A percentile compares a stretch with the other conserved stretches of the same genome.
Evolutionary conservation across 768 basidiomycete genomes (phyloP).

Genomic region (Hygrophoropsis aurantiaca): DNA sequence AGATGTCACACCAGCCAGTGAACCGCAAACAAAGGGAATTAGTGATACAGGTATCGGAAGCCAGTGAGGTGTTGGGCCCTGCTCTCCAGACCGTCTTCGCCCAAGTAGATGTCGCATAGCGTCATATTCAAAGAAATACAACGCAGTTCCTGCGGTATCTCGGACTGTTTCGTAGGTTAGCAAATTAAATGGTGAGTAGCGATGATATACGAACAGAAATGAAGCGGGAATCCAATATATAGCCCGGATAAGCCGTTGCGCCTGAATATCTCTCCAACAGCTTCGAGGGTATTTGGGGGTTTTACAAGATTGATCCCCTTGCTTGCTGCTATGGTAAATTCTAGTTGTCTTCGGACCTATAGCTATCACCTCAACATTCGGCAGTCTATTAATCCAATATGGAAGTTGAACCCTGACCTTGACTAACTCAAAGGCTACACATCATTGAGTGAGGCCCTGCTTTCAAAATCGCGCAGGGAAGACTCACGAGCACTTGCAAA

Average conservation of each 20-base stretch:
- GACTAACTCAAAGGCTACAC: conserved; percentile 86
- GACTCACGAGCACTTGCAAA: conserved; percentile 86
- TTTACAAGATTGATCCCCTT: conserved; percentile 70
- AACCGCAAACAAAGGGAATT: conserved; percentile 90
- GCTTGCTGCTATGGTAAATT: conserved; percentile 85
- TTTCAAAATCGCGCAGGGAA: neutral
- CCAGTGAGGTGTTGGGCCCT: conserved; percentile 82
- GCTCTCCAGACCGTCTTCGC: conserved; percentile 72
- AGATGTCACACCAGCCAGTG: conserved; percentile 83
- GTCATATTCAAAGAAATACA: conserved; percentile 95
- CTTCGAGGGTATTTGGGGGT: conserved; percentile 76
- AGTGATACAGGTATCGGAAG: conserved; percentile 76
- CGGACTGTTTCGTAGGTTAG: conserved; percentile 52
- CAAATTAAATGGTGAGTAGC: neutral
- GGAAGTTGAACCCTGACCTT: conserved; percentile 54
- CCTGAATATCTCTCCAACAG: conserved; percentile 77
- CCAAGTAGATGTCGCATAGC: conserved; percentile 87
- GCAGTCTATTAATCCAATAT: neutral
- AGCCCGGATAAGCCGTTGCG: conserved; percentile 63
- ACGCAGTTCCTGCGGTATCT: conserved; percentile 84
- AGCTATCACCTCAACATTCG: conserved; percentile 8
- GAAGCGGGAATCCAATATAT: conserved; percentile 84
- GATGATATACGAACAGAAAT: conserved; percentile 58
- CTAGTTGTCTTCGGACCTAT: conserved; percentile 87
- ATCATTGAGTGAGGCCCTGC: conserved; percentile 4